phyloP scores from a whole-genome alignment of 768 basidiomycete species.

The Mycena capillaripes region DNA sequence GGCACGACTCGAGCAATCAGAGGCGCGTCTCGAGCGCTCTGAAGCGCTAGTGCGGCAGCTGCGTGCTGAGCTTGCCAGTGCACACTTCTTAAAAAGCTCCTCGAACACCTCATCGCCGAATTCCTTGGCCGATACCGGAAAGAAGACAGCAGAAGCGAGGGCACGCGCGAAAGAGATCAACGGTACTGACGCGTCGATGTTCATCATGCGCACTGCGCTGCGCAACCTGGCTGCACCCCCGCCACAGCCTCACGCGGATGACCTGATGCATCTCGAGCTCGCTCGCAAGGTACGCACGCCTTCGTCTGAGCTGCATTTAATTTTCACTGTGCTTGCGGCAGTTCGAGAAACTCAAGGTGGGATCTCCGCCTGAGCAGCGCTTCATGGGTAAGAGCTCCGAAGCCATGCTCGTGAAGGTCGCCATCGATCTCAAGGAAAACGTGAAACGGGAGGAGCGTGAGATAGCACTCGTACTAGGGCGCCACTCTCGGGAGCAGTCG shows the following conservation, averaged over 20 bases:
- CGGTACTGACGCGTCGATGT: slow-evolving; percentile 12
- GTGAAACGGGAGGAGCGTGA: background rate
- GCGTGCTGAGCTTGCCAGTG: slow-evolving; percentile 18
- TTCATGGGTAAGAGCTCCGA: slow-evolving; percentile 16
- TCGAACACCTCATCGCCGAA: too few relatives aligned
- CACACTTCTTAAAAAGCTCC: background rate
- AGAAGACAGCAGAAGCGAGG: too few relatives aligned
- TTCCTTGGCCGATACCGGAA: too few relatives aligned
- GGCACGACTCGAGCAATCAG: slow-evolving; percentile 15
- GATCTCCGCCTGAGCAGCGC: background rate
- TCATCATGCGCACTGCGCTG: slow-evolving; percentile 19
- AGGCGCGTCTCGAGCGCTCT: too few relatives aligned
- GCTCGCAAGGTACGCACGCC: slow-evolving; percentile 5
- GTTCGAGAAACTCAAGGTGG: background rate
- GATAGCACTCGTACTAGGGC: too few relatives aligned
- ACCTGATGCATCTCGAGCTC: slow-evolving; percentile 29
- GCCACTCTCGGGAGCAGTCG: background rate
- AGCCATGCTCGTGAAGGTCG: slow-evolving; percentile 1
- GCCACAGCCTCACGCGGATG: slow-evolving; percentile 21
- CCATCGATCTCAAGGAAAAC: slow-evolving; percentile 1
- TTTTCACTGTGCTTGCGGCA: background rate
- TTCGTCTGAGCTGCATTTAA: too few relatives aligned
- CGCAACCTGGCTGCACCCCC: slow-evolving; percentile 3
- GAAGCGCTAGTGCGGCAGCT: slow-evolving; percentile 12
- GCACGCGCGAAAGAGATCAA: background rate